Evolutionary conservation across 192 early-diverging fungal genomes (phyloP), one percentile per base, ranked within the genome.

Genomic region (Radiomyces spectabilis): DNA sequence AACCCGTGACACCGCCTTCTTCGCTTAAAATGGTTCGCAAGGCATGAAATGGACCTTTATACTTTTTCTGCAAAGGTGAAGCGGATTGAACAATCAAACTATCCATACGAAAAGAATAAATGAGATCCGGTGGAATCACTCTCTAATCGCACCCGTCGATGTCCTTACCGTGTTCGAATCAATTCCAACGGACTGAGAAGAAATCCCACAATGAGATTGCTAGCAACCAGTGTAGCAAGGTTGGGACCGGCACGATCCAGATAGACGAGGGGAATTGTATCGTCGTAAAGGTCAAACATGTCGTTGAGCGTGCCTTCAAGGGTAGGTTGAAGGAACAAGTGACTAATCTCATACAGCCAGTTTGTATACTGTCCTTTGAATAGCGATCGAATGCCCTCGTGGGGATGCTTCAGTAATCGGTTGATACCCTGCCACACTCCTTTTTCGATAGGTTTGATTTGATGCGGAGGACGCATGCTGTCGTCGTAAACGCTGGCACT

Each of bases 281-380:
- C 91, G 47, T 96, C 96, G 56, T 88, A 91, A n/a, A 95, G 76
- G 49, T 84, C 91, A 46, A 96, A 89, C 18, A 80, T 71, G 57
- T 97, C 96, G 69, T 97, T 96, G 39, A 97, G 57, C 16, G 74
- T 61, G 12, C 88, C 89, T 59, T 98, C 95, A 34, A 96, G 60
- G 8, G 84, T 80, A 15, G 94, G 93, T 57, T 94, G 92, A 26
- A 91, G 46, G 27, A 88, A 71, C 21, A 85, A 59, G 49, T 85
- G 85, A 33, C 84, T 55, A 49, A 87, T 80, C 37, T 87, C 81
- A 59, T 86, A 89, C 2, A 78, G 6, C 85, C 91, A 94, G 37
- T 79, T 77, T 5, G 89, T 85, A 22, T 88, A 80, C 50, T 91
- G 82, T 54, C 79, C 80, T 63, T 82, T 82, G 66, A 73, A 78